phyloP scores from a whole-genome alignment of 1,284 basidiomycete species.

The Farysia itapuensis region DNA sequence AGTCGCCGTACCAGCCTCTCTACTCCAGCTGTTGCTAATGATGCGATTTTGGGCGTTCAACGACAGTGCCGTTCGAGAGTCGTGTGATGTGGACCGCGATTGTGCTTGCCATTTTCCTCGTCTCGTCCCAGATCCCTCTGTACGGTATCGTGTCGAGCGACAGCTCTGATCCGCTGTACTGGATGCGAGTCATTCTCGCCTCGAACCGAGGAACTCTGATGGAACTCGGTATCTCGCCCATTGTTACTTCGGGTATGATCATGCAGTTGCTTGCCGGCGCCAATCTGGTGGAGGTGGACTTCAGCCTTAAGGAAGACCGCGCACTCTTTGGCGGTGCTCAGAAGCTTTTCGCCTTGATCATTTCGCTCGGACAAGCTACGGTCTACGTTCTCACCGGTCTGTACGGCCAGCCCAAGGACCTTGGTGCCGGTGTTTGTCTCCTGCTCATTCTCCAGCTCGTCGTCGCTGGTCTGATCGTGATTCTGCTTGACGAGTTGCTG shows the following conservation, averaged over 20 bases:
- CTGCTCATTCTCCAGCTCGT: conserved; percentile 94
- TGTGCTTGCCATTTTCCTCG: conserved; percentile 58
- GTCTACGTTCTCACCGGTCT: conserved; percentile 97
- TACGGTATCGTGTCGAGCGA: conserved; percentile 60
- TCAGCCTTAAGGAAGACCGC: conserved; percentile 92
- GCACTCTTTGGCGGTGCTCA: conserved; percentile 94
- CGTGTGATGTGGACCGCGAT: conserved; percentile 59
- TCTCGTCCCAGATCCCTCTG: conserved; percentile 58
- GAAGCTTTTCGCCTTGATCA: conserved; percentile 95
- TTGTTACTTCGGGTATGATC: conserved; percentile 95
- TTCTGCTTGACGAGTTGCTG: conserved; percentile 95
- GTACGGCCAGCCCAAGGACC: conserved; percentile 88
- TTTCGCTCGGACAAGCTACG: conserved; percentile 92
- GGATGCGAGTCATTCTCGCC: conserved; percentile 98
- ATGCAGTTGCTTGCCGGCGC: conserved; percentile 98
- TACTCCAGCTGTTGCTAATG: not conserved
- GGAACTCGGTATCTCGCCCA: conserved; percentile 97
- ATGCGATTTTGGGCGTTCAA: not conserved
- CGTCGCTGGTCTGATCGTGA: conserved; percentile 91
- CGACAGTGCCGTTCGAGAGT: conserved; percentile 57
- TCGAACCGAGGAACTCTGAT: conserved; percentile 97
- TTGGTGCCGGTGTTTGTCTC: conserved; percentile 93
- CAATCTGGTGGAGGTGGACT: conserved; percentile 96
- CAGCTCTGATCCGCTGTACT: conserved; percentile 83
- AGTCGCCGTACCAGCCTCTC: too few species aligned